Conservation (phyloP, 495 filamentous ascomycete genomes). For the Hyaloscypha hepaticicola region DNA sequence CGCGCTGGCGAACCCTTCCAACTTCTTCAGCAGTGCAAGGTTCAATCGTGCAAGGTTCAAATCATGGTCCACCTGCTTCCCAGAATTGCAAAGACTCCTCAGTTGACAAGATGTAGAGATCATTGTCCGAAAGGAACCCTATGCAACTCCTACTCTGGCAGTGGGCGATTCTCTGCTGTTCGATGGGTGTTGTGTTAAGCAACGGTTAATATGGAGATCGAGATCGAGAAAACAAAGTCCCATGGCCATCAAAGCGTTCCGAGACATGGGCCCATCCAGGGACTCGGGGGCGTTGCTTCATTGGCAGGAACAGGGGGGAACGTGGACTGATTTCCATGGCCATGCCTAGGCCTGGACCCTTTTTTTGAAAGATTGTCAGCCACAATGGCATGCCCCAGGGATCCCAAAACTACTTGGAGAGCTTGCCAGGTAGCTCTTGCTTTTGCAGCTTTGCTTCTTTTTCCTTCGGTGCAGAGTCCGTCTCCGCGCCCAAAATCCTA, state of each 20-base stretch:
- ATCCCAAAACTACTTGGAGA: too few species aligned
- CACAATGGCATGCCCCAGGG: background rate
- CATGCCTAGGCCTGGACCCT: background rate
- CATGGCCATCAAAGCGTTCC: background rate
- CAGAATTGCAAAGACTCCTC: too few species aligned
- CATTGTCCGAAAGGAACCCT: too few species aligned
- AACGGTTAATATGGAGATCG: background rate
- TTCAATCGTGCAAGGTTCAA: too few species aligned
- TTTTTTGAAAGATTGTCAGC: background rate
- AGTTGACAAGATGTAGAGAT: too few species aligned
- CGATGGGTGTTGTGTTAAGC: too few species aligned
- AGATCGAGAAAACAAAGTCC: background rate
- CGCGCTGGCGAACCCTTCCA: too few species aligned
- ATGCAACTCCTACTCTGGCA: too few species aligned
- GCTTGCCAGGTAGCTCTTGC: too few species aligned
- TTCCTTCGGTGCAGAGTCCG: background rate
- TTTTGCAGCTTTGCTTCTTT: too few species aligned
- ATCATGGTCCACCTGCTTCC: too few species aligned
- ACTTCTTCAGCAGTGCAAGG: too few species aligned
- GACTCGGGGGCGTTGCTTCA: background rate
- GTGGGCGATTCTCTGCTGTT: background rate
- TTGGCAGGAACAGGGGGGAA: background rate
- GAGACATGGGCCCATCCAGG: background rate
- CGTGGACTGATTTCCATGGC: background rate
- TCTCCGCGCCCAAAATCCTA: background rate